Percentiles rank a stretch among this genome's conserved stretches.
These are phyloP conservation scores for Cercospora janseana DNA, from an alignment of 2,329 filamentous ascomycete genomes.

Conservation along the genomic window DNA sequence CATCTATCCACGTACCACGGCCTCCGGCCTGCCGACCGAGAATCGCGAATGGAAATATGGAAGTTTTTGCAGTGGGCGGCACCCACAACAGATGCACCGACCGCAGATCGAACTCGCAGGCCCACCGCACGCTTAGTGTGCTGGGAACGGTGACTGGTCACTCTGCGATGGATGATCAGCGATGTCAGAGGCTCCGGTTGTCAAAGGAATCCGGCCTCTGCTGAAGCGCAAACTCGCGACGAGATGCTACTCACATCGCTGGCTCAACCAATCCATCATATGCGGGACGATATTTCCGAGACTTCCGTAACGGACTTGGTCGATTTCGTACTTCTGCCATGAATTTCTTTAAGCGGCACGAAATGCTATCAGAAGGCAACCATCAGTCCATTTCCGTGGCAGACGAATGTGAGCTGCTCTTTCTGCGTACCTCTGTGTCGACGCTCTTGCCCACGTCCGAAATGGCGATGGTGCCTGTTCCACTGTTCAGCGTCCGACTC, in stretches of 20 bases:
- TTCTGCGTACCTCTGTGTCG: conserved; percentile 16
- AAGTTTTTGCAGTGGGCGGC: too few species aligned
- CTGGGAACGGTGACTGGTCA: too few species aligned
- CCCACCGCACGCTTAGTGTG: too few species aligned
- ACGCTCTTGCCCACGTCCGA: conserved; percentile 8
- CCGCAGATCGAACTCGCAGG: too few species aligned
- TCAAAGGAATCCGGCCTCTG: too few species aligned
- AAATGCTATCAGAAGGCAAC: conserved; percentile 3
- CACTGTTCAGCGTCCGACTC: conserved; percentile 10
- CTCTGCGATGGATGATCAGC: too few species aligned
- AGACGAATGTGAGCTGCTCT: background rate
- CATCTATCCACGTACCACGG: background rate
- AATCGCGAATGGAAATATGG: too few species aligned
- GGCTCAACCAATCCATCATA: background rate
- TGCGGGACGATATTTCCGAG: conserved; percentile 1
- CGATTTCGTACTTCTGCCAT: background rate
- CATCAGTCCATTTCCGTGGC: background rate
- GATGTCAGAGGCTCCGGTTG: too few species aligned
- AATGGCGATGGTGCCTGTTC: conserved; percentile 17
- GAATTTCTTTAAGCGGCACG: conserved; percentile 7
- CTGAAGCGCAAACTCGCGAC: too few species aligned
- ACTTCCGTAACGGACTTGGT: background rate
- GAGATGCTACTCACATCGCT: too few species aligned
- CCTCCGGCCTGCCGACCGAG: too few species aligned
- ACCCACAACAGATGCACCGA: too few species aligned